Conservation (phyloP, 2,329 filamentous ascomycete genomes). For the Neofusicoccum laricinum region DNA sequence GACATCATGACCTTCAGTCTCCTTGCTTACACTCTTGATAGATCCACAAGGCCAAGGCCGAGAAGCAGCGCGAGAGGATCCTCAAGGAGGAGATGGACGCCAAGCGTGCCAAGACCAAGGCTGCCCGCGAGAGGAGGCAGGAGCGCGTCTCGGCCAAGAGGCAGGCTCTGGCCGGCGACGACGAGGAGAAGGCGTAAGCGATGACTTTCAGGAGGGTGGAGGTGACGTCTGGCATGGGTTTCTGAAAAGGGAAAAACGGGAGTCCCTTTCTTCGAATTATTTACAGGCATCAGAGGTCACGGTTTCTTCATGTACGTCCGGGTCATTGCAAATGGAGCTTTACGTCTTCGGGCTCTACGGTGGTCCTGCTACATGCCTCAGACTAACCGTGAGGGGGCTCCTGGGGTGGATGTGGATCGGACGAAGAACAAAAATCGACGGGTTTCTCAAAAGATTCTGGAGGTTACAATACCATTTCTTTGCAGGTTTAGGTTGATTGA, state of each 20-base stretch:
- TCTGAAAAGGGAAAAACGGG: conserved; percentile 34
- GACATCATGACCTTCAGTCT: conserved; percentile 34
- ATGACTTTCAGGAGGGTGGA: conserved; percentile 24
- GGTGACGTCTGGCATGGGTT: conserved; percentile 41
- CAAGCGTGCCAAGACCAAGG: conserved; percentile 99
- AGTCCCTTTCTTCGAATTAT: conserved; percentile 34
- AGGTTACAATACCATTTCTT: conserved; percentile 10
- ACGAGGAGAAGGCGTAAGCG: conserved; percentile 43
- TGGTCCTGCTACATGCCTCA: conserved; percentile 8
- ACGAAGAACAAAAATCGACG: conserved; percentile 7
- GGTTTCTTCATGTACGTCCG: conserved; percentile 42
- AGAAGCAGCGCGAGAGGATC: conserved; percentile 92
- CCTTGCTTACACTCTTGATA: conserved; percentile 45
- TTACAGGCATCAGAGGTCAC: conserved; percentile 41
- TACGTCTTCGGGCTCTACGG: conserved; percentile 12
- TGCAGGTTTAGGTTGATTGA: conserved; percentile 3
- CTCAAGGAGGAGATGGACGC: conserved; percentile 99
- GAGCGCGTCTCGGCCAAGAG: conserved; percentile 91
- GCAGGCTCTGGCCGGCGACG: conserved; percentile 75
- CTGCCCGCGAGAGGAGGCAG: conserved; percentile 95
- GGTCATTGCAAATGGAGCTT: conserved; percentile 31
- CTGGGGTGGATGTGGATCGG: conserved; percentile 1
- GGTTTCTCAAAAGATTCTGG: conserved; percentile 6
- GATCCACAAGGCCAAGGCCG: conserved; percentile 99
- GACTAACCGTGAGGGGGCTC: conserved; percentile 5